Conservation (phyloP, 2,329 filamentous ascomycete species). For the Scytalidium sp. region DNA sequence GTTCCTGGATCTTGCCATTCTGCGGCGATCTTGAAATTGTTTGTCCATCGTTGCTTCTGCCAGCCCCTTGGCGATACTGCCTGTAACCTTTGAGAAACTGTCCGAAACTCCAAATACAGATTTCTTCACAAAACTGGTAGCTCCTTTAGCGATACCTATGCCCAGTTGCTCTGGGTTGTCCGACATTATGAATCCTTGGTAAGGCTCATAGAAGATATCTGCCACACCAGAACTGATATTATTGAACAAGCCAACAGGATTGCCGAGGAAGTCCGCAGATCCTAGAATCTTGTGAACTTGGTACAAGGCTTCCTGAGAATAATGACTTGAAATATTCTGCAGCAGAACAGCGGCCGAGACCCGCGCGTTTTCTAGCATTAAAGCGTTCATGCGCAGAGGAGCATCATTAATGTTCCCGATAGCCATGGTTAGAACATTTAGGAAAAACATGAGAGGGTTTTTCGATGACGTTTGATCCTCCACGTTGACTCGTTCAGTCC, state of each 20-base stretch:
- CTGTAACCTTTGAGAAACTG: conserved; percentile 96
- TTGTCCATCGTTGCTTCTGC: conserved; percentile 96
- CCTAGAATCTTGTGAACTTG: conserved; percentile 97
- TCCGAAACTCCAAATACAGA: conserved; percentile 97
- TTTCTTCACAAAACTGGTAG: conserved; percentile 97
- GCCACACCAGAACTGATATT: conserved; percentile 96
- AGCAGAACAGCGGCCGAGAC: conserved; percentile 82
- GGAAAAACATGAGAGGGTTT: conserved; percentile 97
- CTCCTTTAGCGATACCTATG: conserved; percentile 91
- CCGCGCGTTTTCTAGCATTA: conserved; percentile 92
- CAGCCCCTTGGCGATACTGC: conserved; percentile 93
- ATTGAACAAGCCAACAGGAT: conserved; percentile 96
- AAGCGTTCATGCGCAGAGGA: conserved; percentile 85
- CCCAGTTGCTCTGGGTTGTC: conserved; percentile 95
- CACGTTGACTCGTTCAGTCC: conserved; percentile 92
- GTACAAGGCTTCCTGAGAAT: conserved; percentile 92
- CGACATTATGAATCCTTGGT: conserved; percentile 97
- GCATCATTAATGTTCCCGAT: conserved; percentile 99
- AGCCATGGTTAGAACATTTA: conserved; percentile 98
- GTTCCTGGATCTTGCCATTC: conserved; percentile 90
- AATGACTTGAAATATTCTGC: conserved; percentile 87
- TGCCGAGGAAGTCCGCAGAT: conserved; percentile 95
- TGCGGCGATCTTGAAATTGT: conserved; percentile 93
- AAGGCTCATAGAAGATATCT: conserved; percentile 99
- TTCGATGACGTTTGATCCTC: conserved; percentile 88